Percentiles rank a stretch among this genome's conserved stretches.
These are phyloP conservation scores for Erigeron canadensis DNA, from an alignment of 129 eudicot species.

Conservation along the genomic window DNA sequence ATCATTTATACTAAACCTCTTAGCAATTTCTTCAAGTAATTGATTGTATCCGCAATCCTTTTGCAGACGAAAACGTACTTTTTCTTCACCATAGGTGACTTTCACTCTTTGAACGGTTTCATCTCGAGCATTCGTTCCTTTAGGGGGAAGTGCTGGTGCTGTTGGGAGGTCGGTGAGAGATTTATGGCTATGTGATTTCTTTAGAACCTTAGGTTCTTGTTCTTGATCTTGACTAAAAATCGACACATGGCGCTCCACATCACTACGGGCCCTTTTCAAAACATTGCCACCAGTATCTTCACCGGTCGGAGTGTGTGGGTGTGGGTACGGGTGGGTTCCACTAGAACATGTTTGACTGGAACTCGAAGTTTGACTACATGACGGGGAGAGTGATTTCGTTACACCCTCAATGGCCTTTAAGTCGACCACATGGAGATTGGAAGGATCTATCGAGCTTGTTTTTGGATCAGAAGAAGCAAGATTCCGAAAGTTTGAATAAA, in stretches of 20 bases:
- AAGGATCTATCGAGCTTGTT: conserved; percentile 44
- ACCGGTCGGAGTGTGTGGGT: conserved; percentile 26
- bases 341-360: conserved; percentile 61
- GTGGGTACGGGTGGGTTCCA: conserved; percentile 50
- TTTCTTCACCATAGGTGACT: conserved; percentile 77
- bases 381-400: conserved; percentile 65
- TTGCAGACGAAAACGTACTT: conserved; percentile 67
- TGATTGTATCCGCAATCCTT: conserved; percentile 55
- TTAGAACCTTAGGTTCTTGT: conserved; percentile 33
- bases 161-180: conserved; percentile 35
- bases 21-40: conserved; percentile 53
- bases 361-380: conserved; percentile 67
- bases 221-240: conserved; percentile 25
- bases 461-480: conserved; percentile 61
- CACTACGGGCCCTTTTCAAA: conserved; percentile 59
- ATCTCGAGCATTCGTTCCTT: conserved; percentile 28
- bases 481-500: conserved; percentile 78
- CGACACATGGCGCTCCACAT: conserved; percentile 50
- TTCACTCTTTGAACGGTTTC: conserved; percentile 50
- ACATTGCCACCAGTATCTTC: conserved; percentile 32
- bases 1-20: conserved; percentile 56
- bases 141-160: conserved; percentile 29
- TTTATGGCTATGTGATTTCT: conserved; percentile 65
- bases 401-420: conserved; percentile 30
- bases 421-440: conserved; percentile 26